A percentile compares a stretch with the other conserved stretches of the same genome.
These are phyloP conservation scores for Hyaloscypha bicolor DNA, from an alignment of 495 filamentous ascomycete genomes.

Conservation along the genomic window DNA sequence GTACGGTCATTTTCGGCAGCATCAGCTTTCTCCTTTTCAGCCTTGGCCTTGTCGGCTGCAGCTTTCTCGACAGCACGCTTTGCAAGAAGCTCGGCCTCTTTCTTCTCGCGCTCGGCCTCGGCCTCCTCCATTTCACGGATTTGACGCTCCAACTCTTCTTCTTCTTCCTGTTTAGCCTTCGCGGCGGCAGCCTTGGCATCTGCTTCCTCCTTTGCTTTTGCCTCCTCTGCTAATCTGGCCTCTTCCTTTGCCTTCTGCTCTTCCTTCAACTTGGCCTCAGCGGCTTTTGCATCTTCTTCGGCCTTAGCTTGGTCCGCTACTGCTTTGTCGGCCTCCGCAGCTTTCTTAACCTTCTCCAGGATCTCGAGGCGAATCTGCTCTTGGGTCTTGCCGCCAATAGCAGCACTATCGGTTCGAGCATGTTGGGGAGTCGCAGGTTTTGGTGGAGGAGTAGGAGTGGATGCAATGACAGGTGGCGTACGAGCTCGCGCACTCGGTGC, in stretches of 20 bases:
- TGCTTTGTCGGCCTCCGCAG: slow-evolving; percentile 33
- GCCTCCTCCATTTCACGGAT: slow-evolving; percentile 31
- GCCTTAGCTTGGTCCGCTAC: slow-evolving; percentile 29
- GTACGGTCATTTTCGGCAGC: slow-evolving; percentile 61
- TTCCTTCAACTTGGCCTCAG: slow-evolving; percentile 32
- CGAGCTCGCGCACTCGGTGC: slow-evolving; percentile 46
- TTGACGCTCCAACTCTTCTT: slow-evolving; percentile 45
- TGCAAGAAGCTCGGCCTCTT: slow-evolving; percentile 48
- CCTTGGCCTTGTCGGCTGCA: slow-evolving; percentile 60
- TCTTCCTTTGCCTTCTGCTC: slow-evolving; percentile 37
- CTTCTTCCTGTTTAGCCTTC: slow-evolving; percentile 41
- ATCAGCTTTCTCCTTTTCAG: slow-evolving; percentile 57
- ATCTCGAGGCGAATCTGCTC: slow-evolving; percentile 56
- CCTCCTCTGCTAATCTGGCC: slow-evolving; percentile 38
- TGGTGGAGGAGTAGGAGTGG: slow-evolving; percentile 55
- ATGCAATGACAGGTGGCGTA: slow-evolving; percentile 54
- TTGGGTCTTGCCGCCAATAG: slow-evolving; percentile 41
- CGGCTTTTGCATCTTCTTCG: slow-evolving; percentile 30
- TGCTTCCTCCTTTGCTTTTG: slow-evolving; percentile 70
- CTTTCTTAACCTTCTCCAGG: slow-evolving; percentile 50
- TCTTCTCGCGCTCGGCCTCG: slow-evolving; percentile 36
- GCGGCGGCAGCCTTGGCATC: slow-evolving; percentile 59
- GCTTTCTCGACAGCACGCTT: slow-evolving; percentile 62
- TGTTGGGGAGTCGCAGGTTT: slow-evolving; percentile 47
- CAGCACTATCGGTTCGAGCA: slow-evolving; percentile 48